These are phyloP conservation scores for Plasmodium fragile DNA, from an alignment of 169 alveolate species.

Conservation along the genomic window DNA sequence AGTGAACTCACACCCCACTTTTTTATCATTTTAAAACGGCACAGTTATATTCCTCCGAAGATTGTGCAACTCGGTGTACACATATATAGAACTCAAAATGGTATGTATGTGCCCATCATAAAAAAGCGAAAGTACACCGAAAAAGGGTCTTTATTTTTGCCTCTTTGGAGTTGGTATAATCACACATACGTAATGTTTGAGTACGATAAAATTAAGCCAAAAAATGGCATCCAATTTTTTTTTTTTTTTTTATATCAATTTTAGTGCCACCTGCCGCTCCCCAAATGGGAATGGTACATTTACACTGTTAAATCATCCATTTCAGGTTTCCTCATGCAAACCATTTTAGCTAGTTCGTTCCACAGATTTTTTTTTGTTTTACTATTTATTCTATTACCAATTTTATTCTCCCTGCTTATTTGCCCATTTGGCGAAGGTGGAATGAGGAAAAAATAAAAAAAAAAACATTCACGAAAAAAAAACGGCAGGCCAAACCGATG, in stretches of 20 bases:
- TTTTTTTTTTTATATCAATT: neutral
- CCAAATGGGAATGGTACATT: neutral
- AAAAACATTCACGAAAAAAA: neutral
- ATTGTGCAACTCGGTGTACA: neutral
- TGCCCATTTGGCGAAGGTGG: neutral
- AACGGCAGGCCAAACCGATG: conserved; percentile 1
- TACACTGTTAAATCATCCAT: neutral
- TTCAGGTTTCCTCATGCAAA: neutral
- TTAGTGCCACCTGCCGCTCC: neutral
- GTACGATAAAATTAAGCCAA: neutral
- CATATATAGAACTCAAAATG: neutral
- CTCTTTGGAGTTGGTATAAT: neutral
- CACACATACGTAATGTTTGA: neutral
- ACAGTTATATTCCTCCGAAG: neutral
- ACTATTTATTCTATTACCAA: neutral
- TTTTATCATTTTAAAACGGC: neutral
- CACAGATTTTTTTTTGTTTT: neutral
- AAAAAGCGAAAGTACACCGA: neutral
- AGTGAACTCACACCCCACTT: neutral
- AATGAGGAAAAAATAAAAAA: neutral
- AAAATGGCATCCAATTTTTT: neutral
- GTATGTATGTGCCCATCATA: neutral
- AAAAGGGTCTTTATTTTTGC: neutral
- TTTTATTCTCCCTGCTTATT: neutral
- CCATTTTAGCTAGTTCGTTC: neutral